A percentile compares a stretch with the other conserved stretches of the same genome.
Conservation (phyloP, 371 early-diverging fungal genomes). For the Haplosporangium sp. region DNA sequence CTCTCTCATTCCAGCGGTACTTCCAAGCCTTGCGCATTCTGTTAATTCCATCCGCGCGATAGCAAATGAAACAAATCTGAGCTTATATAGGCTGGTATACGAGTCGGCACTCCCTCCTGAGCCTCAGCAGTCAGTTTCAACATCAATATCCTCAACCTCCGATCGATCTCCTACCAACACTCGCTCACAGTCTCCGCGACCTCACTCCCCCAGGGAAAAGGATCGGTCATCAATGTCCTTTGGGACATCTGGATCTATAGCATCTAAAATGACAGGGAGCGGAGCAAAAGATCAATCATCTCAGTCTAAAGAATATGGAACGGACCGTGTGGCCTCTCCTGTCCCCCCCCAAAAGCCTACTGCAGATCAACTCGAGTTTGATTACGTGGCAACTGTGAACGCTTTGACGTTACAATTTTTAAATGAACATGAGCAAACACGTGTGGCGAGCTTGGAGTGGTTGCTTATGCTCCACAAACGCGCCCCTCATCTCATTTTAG, state of each 20-base stretch:
- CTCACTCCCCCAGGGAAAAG: slow-evolving; percentile 51
- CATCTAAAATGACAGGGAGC: slow-evolving; percentile 24
- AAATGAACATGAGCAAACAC: slow-evolving; percentile 88
- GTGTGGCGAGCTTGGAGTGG: slow-evolving; percentile 92
- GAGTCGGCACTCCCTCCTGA: slow-evolving; percentile 62
- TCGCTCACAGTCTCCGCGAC: slow-evolving; percentile 34
- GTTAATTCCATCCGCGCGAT: slow-evolving; percentile 69
- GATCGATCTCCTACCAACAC: slow-evolving; percentile 20
- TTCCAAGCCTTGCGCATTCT: slow-evolving; percentile 88
- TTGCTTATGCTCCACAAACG: slow-evolving; percentile 91
- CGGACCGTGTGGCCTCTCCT: slow-evolving; percentile 21
- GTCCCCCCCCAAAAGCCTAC: slow-evolving; percentile 12
- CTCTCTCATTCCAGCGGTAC: slow-evolving; percentile 76
- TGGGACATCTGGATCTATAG: slow-evolving; percentile 36
- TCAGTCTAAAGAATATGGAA: slow-evolving; percentile 16
- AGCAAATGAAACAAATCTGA: slow-evolving; percentile 82
- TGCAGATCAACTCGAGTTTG: slow-evolving; percentile 71
- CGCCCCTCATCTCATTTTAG: slow-evolving; percentile 79
- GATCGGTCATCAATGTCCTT: slow-evolving; percentile 49
- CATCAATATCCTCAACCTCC: slow-evolving; percentile 4
- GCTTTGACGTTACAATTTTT: slow-evolving; percentile 80
- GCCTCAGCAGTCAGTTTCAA: slow-evolving; percentile 11
- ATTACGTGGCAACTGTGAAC: slow-evolving; percentile 81
- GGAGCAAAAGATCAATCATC: slow-evolving; percentile 26
- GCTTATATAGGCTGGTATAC: slow-evolving; percentile 76